phyloP scores from a whole-genome alignment of 2,329 filamentous ascomycete genomes.

The Aspergillus glaucus region DNA sequence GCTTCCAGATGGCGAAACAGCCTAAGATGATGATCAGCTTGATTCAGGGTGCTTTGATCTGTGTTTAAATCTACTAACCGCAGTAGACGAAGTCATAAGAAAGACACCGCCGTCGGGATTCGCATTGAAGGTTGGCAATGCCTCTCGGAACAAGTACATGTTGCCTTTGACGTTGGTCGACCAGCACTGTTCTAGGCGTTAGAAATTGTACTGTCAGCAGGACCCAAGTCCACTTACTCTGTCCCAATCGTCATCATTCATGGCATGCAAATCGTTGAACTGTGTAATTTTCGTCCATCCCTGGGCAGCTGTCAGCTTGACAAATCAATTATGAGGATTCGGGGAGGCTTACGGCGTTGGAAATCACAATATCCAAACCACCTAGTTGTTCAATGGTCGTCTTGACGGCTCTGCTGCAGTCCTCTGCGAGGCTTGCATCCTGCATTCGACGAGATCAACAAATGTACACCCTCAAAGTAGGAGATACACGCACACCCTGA shows the following conservation, averaged over 20 bases:
- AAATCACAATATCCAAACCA: constrained; percentile 69
- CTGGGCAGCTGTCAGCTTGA: constrained; percentile 22
- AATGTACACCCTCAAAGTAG: neutral
- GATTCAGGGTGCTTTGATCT: constrained; percentile 8
- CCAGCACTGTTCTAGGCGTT: constrained; percentile 45
- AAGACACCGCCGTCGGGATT: constrained; percentile 60
- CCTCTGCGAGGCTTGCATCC: constrained; percentile 56
- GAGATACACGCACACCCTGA: constrained; percentile 48
- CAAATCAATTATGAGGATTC: neutral
- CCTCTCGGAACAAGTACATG: constrained; percentile 50
- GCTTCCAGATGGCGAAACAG: constrained; percentile 46
- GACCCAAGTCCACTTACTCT: constrained; percentile 35
- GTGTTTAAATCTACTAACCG: constrained; percentile 35
- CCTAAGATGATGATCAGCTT: constrained; percentile 26
- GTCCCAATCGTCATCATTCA: constrained; percentile 59
- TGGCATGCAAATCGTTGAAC: constrained; percentile 53
- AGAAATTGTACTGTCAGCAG: neutral
- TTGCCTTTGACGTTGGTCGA: constrained; percentile 56
- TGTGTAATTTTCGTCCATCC: constrained; percentile 57
- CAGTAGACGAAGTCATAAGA: constrained; percentile 58
- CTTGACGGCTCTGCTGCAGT: constrained; percentile 55
- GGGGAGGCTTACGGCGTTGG: constrained; percentile 55
- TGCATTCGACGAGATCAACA: constrained; percentile 16
- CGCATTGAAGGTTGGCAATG: constrained; percentile 52
- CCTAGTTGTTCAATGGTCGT: constrained; percentile 57